A percentile compares a stretch with the other conserved stretches of the same genome.
phyloP scores from a whole-genome alignment of 2,329 filamentous ascomycete genomes.

The Fusarium incarnatum region DNA sequence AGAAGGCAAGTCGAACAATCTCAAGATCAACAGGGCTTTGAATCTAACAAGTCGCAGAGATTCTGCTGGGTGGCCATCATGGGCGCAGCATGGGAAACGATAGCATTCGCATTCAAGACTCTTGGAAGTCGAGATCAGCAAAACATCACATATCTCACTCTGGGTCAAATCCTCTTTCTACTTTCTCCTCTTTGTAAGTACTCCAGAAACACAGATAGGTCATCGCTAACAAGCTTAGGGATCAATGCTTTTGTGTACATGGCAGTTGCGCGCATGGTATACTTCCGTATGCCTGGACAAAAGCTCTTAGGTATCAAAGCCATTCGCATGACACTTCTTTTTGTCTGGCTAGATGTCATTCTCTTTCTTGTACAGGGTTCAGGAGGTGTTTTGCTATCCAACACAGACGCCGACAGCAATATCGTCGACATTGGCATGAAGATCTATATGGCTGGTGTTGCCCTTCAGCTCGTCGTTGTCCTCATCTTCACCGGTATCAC shows the following conservation, averaged over 20 bases:
- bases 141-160: conserved; percentile 47
- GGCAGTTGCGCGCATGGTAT: conserved; percentile 56
- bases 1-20: conserved; percentile 42
- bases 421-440: conserved; percentile 51
- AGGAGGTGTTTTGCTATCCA: conserved; percentile 54
- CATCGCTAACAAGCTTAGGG: conserved; percentile 45
- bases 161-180: conserved; percentile 54
- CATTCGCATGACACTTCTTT: conserved; percentile 56
- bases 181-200: conserved; percentile 56
- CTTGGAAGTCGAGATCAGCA: conserved; percentile 55
- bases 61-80: conserved; percentile 57
- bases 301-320: conserved; percentile 52
- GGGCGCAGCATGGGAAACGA: conserved; percentile 54
- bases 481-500: conserved; percentile 53
- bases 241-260: conserved; percentile 60
- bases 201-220: not conserved
- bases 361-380: conserved; percentile 60
- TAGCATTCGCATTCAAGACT: conserved; percentile 53
- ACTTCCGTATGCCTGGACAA: conserved; percentile 54
- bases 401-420: conserved; percentile 35
- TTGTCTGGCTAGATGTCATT: conserved; percentile 61
- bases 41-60: conserved; percentile 31
- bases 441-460: conserved; percentile 55
- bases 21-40: not conserved
- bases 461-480: conserved; percentile 53